Percentiles rank a stretch among this genome's conserved stretches.
Conservation (phyloP, 2,329 filamentous ascomycete species). For the Aspergillus sp. region DNA sequence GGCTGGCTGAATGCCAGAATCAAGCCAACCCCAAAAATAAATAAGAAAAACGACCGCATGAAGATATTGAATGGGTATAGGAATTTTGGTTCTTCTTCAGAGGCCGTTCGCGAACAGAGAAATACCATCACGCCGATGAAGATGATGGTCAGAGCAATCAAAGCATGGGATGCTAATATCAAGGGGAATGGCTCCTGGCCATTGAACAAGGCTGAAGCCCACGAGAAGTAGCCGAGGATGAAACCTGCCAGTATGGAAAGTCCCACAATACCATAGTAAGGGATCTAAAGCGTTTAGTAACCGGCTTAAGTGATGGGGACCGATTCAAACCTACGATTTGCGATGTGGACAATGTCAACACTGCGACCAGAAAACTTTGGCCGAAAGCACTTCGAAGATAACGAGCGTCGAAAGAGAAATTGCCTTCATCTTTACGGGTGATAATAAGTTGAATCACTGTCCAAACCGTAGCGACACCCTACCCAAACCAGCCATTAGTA, state of each 20-base stretch:
- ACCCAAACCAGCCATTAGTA: constrained; percentile 3
- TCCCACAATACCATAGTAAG: constrained; percentile 34
- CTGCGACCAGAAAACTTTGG: constrained; percentile 30
- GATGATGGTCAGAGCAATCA: constrained; percentile 27
- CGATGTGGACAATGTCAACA: constrained; percentile 31
- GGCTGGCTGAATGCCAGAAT: constrained; percentile 38
- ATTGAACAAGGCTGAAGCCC: constrained; percentile 27
- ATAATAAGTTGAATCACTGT: constrained; percentile 13
- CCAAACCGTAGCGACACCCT: constrained; percentile 35
- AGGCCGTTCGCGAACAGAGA: constrained; percentile 19
- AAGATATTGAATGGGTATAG: constrained; percentile 22
- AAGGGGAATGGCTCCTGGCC: constrained; percentile 27
- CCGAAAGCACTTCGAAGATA: constrained; percentile 36
- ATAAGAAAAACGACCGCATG: constrained; percentile 33
- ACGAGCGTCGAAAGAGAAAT: constrained; percentile 32
- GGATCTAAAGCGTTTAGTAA: constrained; percentile 29
- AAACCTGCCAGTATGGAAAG: constrained; percentile 33
- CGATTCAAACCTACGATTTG: constrained; percentile 32
- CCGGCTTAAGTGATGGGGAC: not conserved
- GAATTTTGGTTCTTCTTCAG: constrained; percentile 25
- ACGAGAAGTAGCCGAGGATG: constrained; percentile 29
- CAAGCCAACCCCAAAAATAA: constrained; percentile 40
- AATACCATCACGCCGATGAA: constrained; percentile 24
- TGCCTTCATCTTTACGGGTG: constrained; percentile 32
- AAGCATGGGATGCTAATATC: constrained; percentile 21